A percentile compares a stretch with the other conserved stretches of the same genome.
Conservation (phyloP, 2,329 filamentous ascomycete species). For the Nemania diffusa region DNA sequence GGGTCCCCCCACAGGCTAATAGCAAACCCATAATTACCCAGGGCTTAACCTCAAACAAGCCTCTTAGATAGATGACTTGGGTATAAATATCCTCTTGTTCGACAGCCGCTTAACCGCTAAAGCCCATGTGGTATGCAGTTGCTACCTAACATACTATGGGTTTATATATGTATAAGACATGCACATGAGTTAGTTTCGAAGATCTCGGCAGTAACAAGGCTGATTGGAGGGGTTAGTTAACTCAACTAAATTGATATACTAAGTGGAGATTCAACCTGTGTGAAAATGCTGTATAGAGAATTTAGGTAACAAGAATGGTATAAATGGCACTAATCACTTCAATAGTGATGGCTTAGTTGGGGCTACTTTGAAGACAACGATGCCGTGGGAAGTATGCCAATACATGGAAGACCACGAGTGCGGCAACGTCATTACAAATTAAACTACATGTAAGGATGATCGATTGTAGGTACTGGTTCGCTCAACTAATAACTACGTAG, state of each 20-base stretch:
- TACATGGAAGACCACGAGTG: neutral
- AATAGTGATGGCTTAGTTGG: neutral
- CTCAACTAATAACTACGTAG: neutral
- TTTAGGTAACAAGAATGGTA: neutral
- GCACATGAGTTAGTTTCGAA: neutral
- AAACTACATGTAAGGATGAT: too few relatives aligned
- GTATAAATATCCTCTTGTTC: neutral
- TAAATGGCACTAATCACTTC: neutral
- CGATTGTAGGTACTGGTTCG: neutral
- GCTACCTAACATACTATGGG: neutral
- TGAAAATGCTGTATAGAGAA: neutral
- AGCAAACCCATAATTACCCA: slow-evolving; percentile 12
- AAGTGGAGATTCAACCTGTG: neutral
- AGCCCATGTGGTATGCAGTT: neutral
- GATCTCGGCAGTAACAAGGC: neutral
- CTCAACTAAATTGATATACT: neutral
- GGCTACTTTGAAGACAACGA: neutral
- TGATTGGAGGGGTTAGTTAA: neutral
- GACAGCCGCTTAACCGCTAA: neutral
- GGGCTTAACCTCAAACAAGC: slow-evolving; percentile 6
- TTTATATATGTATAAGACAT: neutral
- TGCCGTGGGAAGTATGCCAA: neutral
- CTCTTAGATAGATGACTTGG: neutral
- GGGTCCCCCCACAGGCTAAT: neutral
- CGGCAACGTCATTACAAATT: neutral